Conservation (phyloP, 257 asterid genomes). For the Cinchona pubescens region DNA sequence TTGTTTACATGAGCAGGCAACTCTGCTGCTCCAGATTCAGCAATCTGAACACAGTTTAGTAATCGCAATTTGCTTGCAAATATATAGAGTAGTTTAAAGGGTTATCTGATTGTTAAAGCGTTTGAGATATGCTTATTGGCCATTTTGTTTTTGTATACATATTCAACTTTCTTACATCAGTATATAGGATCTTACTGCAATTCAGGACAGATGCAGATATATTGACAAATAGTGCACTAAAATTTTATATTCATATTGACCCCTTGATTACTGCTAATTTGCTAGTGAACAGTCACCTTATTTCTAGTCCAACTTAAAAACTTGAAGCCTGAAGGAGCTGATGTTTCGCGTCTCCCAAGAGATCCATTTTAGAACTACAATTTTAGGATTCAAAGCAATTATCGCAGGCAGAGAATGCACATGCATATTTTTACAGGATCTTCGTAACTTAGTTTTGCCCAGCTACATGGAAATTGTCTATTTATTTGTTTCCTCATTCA, state of each 20-base stretch:
- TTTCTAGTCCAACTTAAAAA: not conserved
- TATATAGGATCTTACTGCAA: not conserved
- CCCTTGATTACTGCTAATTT: not conserved
- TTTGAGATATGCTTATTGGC: slow-evolving; percentile 1
- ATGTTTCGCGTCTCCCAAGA: not conserved
- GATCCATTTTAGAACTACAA: not conserved
- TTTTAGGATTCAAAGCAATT: not conserved
- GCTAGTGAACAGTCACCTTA: not conserved
- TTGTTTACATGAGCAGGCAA: slow-evolving; percentile 6
- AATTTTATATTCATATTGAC: not conserved
- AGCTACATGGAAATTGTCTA: not conserved
- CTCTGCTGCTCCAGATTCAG: slow-evolving; percentile 21
- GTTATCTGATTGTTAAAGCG: not conserved
- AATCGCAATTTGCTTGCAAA: not conserved
- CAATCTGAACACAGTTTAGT: not conserved
- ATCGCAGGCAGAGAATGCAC: not conserved
- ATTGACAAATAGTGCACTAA: not conserved
- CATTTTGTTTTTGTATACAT: not conserved
- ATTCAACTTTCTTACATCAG: not conserved
- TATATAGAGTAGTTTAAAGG: not conserved
- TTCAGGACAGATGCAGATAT: not conserved
- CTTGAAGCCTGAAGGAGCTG: not conserved
- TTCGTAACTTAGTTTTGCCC: not conserved
- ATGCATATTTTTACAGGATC: no score
- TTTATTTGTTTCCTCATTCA: no score